These are phyloP conservation scores for Picochlorum sp. DNA, from an alignment of 139 green algal species.

Conservation along the genomic window DNA sequence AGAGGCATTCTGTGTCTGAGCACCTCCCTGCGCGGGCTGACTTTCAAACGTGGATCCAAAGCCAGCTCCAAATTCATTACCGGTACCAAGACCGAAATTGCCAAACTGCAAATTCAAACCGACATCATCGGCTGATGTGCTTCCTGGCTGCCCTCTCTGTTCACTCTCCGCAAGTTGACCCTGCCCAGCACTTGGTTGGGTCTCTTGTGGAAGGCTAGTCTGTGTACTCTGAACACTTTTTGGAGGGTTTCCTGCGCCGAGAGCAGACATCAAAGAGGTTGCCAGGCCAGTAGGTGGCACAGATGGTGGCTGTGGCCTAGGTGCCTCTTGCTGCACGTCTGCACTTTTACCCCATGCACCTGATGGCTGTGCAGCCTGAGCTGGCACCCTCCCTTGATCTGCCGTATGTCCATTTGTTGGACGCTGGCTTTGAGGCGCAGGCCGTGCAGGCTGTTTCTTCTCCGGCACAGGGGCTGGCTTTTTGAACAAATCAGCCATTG, in stretches of 20 bases:
- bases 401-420: slow-evolving; percentile 2
- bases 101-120: slow-evolving; percentile 40
- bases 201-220: not conserved
- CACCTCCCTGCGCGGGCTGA: not conserved
- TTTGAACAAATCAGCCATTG: slow-evolving; percentile 35
- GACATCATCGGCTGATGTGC: slow-evolving; percentile 9
- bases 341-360: slow-evolving; percentile 27
- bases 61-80: slow-evolving; percentile 17
- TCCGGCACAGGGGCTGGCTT: slow-evolving; percentile 18
- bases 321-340: not conserved
- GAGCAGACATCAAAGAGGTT: slow-evolving; percentile 20
- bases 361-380: not conserved
- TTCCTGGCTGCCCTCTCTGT: slow-evolving; percentile 8
- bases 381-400: not conserved
- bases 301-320: slow-evolving; percentile 8
- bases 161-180: slow-evolving; percentile 9
- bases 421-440: slow-evolving; percentile 3
- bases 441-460: slow-evolving; percentile 7
- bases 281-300: not conserved
- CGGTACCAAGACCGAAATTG: slow-evolving; percentile 29
- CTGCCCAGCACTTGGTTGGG: slow-evolving; percentile 11
- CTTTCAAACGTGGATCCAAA: slow-evolving; percentile 11
- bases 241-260: not conserved
- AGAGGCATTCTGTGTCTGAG: slow-evolving; percentile 15
- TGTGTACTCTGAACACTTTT: slow-evolving; percentile 6